Percentiles rank a stretch among this genome's conserved stretches.
Conservation (phyloP, 495 filamentous ascomycete genomes). For the Eremomyces bilateralis region DNA sequence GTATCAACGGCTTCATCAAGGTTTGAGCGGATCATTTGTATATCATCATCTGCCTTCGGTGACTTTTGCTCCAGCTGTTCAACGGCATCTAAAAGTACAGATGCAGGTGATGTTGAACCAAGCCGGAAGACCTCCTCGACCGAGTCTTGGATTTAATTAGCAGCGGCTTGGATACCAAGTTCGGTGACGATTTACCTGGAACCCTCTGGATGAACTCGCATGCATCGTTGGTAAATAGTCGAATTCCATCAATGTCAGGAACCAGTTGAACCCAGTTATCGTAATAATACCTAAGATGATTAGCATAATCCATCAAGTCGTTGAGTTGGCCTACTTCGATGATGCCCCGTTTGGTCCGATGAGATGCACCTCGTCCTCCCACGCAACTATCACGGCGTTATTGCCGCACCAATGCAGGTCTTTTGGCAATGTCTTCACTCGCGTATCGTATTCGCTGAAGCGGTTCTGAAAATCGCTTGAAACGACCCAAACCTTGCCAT, state of each 20-base stretch:
- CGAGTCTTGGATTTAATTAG: conserved; percentile 31
- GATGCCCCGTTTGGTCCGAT: conserved; percentile 66
- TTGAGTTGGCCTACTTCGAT: conserved; percentile 28
- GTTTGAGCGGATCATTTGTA: conserved; percentile 70
- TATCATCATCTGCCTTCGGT: conserved; percentile 92
- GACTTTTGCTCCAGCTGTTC: conserved; percentile 83
- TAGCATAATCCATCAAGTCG: conserved; percentile 2
- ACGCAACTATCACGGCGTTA: conserved; percentile 79
- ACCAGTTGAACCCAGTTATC: conserved; percentile 78
- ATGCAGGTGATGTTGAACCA: conserved; percentile 69
- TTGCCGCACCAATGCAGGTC: conserved; percentile 93
- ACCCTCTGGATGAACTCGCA: conserved; percentile 94
- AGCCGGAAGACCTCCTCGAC: conserved; percentile 76
- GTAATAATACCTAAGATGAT: conserved; percentile 48
- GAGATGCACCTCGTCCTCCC: conserved; percentile 97
- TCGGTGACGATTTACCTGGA: conserved; percentile 24
- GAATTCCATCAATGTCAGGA: conserved; percentile 71
- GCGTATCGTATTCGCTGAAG: conserved; percentile 77
- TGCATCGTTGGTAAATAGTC: conserved; percentile 70
- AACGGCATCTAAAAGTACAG: conserved; percentile 77
- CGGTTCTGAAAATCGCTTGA: conserved; percentile 84
- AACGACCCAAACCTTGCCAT: conserved; percentile 80
- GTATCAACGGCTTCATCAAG: conserved; percentile 81
- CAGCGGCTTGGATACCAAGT: neutral
- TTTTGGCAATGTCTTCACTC: conserved; percentile 63